These are phyloP conservation scores for Skeletonema costatum DNA, from an alignment of 108 stramenopile genomes.

Conservation along the genomic window DNA sequence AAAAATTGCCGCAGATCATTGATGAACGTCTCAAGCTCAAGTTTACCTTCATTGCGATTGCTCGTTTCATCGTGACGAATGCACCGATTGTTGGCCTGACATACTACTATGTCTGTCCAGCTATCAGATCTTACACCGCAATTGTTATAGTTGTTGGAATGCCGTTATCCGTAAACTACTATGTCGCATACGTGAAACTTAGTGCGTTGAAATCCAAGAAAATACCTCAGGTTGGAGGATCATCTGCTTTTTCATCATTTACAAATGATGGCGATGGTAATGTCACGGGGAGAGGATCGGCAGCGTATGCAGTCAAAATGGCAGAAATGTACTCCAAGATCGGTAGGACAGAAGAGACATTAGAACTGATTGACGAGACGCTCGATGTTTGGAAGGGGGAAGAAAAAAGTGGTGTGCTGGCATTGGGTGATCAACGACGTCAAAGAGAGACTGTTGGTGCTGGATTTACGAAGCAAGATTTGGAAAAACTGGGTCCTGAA, in stretches of 20 bases:
- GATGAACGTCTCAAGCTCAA: slow-evolving; percentile 20
- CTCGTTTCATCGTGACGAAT: slow-evolving; percentile 10
- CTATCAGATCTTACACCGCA: slow-evolving; percentile 10
- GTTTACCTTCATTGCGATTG: background rate
- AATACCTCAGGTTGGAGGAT: background rate
- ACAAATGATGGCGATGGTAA: background rate
- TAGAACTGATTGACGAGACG: slow-evolving; percentile 31
- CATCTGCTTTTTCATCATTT: background rate
- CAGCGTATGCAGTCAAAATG: slow-evolving; percentile 38
- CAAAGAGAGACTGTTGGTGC: slow-evolving; percentile 28
- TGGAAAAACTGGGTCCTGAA: slow-evolving; percentile 22
- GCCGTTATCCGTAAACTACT: slow-evolving; percentile 11
- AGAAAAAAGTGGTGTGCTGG: slow-evolving; percentile 12
- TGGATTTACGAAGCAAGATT: slow-evolving; percentile 33
- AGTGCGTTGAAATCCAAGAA: background rate
- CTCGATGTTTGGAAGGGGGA: slow-evolving; percentile 13
- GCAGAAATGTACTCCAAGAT: slow-evolving; percentile 43
- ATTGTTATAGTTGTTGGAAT: slow-evolving; percentile 24
- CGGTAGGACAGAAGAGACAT: slow-evolving; percentile 23
- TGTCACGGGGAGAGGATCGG: slow-evolving; percentile 14
- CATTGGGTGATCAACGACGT: slow-evolving; percentile 1
- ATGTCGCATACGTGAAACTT: slow-evolving; percentile 26
- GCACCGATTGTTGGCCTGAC: slow-evolving; percentile 24
- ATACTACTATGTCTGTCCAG: slow-evolving; percentile 2
- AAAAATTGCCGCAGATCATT: slow-evolving; percentile 23